These are phyloP conservation scores for Scutellospora calospora DNA, from an alignment of 371 early-diverging fungal genomes.

Conservation along the genomic window DNA sequence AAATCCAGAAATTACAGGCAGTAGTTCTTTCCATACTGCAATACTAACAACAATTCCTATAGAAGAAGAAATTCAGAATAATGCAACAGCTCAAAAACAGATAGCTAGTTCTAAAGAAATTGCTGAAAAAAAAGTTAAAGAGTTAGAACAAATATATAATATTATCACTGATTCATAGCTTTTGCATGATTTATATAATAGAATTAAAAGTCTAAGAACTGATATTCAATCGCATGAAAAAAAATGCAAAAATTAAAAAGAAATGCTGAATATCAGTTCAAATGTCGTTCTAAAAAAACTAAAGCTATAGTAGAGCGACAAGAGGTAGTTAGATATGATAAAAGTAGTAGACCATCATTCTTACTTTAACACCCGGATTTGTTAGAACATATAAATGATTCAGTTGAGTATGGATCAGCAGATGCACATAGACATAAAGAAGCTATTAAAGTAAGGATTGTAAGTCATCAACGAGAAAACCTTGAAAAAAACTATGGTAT, in stretches of 20 bases:
- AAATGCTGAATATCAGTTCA: background rate
- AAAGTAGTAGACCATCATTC: background rate
- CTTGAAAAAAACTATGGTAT: background rate
- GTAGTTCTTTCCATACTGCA: background rate
- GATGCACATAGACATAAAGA: background rate
- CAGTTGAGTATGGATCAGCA: background rate
- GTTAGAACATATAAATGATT: background rate
- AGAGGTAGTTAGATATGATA: background rate
- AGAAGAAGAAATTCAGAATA: background rate
- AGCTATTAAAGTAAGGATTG: background rate
- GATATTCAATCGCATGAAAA: background rate
- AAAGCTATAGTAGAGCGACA: background rate
- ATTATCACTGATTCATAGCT: background rate
- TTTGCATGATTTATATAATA: background rate
- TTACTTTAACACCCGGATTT: background rate
- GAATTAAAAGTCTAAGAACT: background rate
- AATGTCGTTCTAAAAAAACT: background rate
- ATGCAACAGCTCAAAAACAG: conserved; percentile 1
- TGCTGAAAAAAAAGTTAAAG: background rate
- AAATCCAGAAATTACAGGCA: background rate
- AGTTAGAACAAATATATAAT: conserved; percentile 1
- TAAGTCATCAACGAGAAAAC: background rate
- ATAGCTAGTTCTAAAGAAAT: background rate
- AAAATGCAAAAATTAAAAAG: background rate
- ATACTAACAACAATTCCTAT: background rate